Conservation (phyloP, 176 grass and related monocot genomes). For the Bolboschoenus planiculmis region DNA sequence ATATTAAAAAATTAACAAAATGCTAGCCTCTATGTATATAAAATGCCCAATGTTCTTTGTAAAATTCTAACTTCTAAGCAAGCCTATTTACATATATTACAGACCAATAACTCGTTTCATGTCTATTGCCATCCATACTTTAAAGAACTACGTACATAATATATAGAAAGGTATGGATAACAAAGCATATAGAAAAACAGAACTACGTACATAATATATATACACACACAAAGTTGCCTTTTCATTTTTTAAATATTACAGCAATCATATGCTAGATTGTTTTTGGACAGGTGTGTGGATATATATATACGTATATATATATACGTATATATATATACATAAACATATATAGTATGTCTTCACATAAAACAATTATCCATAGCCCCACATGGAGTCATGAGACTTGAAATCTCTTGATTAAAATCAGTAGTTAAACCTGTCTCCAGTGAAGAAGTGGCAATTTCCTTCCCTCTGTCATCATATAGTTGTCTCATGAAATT, state of each 20-base stretch:
- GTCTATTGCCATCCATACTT: not conserved
- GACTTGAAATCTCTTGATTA: slow-evolving; percentile 14
- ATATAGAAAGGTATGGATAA: not conserved
- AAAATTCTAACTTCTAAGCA: not conserved
- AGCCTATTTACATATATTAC: not conserved
- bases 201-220: not conserved
- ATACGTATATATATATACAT: not conserved
- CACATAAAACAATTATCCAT: not conserved
- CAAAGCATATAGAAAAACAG: not conserved
- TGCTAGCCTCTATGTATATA: not conserved
- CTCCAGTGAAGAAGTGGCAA: slow-evolving; percentile 10
- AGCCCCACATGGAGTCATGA: slow-evolving; percentile 10
- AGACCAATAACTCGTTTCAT: not conserved
- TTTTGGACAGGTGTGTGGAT: not conserved
- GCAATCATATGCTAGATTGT: not conserved
- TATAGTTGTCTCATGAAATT: not conserved
- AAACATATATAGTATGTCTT: not conserved
- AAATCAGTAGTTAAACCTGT: slow-evolving; percentile 12
- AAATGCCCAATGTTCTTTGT: not conserved
- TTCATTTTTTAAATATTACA: not conserved
- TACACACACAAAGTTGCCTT: not conserved
- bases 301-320: not conserved
- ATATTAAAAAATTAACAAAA: not conserved
- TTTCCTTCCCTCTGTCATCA: not conserved
- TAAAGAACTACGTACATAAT: not conserved